Percentiles rank a stretch among this genome's conserved stretches.
Conservation (phyloP, 2,329 filamentous ascomycete species). For the Aspergillus sp. region DNA sequence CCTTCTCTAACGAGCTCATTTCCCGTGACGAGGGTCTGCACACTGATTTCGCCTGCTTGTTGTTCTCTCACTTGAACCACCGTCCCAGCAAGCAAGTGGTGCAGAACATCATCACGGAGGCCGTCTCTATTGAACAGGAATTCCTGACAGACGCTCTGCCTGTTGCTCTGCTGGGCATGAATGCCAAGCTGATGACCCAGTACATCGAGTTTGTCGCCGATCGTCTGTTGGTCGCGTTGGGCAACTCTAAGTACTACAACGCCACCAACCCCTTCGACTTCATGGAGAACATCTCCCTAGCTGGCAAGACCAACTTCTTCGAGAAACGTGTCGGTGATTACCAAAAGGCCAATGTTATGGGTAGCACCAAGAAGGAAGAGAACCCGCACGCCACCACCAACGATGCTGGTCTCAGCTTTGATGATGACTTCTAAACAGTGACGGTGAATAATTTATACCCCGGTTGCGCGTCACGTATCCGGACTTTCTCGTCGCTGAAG, state of each 20-base stretch:
- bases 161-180: conserved; percentile 92
- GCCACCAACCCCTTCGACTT: conserved; percentile 97
- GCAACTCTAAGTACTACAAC: conserved; percentile 91
- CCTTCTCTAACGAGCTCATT: conserved; percentile 99
- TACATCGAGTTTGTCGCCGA: conserved; percentile 99
- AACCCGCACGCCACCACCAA: conserved; percentile 33
- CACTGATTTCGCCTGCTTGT: conserved; percentile 95
- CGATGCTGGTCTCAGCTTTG: conserved; percentile 76
- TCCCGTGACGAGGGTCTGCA: conserved; percentile 98
- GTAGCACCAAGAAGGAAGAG: conserved; percentile 67
- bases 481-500: background rate
- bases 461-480: conserved; percentile 4
- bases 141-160: conserved; percentile 95
- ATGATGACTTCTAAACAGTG: conserved; percentile 80
- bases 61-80: conserved; percentile 95
- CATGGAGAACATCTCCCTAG: conserved; percentile 99
- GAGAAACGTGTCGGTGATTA: conserved; percentile 99
- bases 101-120: conserved; percentile 83
- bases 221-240: conserved; percentile 82
- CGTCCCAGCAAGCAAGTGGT: conserved; percentile 76
- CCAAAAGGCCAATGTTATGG: conserved; percentile 99
- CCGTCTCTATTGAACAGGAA: conserved; percentile 91
- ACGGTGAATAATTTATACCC: conserved; percentile 12
- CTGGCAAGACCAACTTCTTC: conserved; percentile 99
- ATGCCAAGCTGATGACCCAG: conserved; percentile 93